These are phyloP conservation scores for Aspergillus kassunensis DNA, from an alignment of 495 filamentous ascomycete species.

Conservation along the genomic window DNA sequence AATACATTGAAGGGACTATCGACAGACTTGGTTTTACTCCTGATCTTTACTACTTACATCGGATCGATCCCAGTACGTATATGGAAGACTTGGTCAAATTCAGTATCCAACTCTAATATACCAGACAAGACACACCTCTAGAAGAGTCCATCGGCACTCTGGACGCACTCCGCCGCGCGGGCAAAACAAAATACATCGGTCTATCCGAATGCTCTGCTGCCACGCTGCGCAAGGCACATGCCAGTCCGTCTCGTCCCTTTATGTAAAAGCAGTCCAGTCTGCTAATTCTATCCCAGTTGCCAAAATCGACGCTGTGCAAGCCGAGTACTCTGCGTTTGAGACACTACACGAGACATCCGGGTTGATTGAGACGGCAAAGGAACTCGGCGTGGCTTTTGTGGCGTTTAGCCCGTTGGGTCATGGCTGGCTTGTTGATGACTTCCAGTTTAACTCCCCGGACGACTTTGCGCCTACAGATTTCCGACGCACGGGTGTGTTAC, in stretches of 20 bases:
- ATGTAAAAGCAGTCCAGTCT: too few species aligned
- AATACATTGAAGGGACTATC: constrained; percentile 50
- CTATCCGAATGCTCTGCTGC: constrained; percentile 43
- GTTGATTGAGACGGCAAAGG: constrained; percentile 36
- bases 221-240: constrained; percentile 43
- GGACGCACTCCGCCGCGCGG: constrained; percentile 40
- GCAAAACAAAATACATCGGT: constrained; percentile 48
- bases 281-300: too few species aligned
- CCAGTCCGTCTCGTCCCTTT: constrained; percentile 33
- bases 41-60: constrained; percentile 41
- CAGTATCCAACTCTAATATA: neutral
- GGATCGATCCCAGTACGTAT: constrained; percentile 41
- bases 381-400: constrained; percentile 41
- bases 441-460: constrained; percentile 38
- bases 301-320: constrained; percentile 48
- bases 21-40: constrained; percentile 48
- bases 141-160: constrained; percentile 44
- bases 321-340: constrained; percentile 49
- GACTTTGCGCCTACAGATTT: constrained; percentile 45
- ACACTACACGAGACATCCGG: constrained; percentile 42
- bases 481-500: constrained; percentile 30
- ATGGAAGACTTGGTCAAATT: too few species aligned
- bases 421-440: constrained; percentile 45
- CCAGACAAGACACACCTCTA: constrained; percentile 40
- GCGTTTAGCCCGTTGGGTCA: constrained; percentile 45